phyloP scores from a whole-genome alignment of 352 stramenopile genomes.

The Phytopythium montanum region DNA sequence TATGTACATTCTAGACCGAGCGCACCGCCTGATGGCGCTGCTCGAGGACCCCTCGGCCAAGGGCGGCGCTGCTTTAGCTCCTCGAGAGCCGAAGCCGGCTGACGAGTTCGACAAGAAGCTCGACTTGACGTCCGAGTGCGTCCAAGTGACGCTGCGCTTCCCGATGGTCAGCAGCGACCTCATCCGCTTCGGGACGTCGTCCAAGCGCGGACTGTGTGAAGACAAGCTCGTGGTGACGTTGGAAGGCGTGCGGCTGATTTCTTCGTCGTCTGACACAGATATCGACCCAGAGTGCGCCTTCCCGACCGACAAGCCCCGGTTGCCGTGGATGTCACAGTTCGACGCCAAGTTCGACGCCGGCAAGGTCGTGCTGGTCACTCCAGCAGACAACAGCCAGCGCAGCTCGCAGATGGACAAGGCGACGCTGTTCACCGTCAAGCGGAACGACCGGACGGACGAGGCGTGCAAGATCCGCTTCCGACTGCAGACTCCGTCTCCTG shows the following conservation, averaged over 20 bases:
- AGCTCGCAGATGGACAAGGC: constrained; percentile 32
- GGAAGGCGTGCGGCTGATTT: constrained; percentile 54
- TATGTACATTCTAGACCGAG: constrained; percentile 83
- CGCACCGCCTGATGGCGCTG: constrained; percentile 66
- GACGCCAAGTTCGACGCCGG: constrained; percentile 48
- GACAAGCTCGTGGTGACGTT: constrained; percentile 70
- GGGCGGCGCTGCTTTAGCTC: constrained; percentile 9
- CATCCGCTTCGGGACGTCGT: constrained; percentile 76
- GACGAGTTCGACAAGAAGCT: constrained; percentile 48
- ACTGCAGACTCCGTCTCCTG: constrained; percentile 39
- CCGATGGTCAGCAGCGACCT: constrained; percentile 82
- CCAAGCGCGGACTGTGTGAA: constrained; percentile 77
- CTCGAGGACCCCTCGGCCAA: constrained; percentile 52
- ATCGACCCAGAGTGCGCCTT: neutral
- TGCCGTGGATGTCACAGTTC: constrained; percentile 77
- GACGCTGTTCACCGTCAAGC: constrained; percentile 35
- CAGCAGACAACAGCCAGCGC: constrained; percentile 55
- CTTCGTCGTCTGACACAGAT: constrained; percentile 15
- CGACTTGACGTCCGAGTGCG: constrained; percentile 67
- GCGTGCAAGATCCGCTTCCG: constrained; percentile 45
- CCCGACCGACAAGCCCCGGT: constrained; percentile 5
- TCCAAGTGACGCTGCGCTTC: constrained; percentile 74
- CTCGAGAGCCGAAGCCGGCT: neutral
- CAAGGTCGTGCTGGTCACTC: constrained; percentile 42
- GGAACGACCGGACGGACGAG: constrained; percentile 29